Evolutionary conservation across 805 yeast species (phyloP), one percentile per base, ranked within the genome.

Genomic region (Saccharomycopsis sp.): DNA sequence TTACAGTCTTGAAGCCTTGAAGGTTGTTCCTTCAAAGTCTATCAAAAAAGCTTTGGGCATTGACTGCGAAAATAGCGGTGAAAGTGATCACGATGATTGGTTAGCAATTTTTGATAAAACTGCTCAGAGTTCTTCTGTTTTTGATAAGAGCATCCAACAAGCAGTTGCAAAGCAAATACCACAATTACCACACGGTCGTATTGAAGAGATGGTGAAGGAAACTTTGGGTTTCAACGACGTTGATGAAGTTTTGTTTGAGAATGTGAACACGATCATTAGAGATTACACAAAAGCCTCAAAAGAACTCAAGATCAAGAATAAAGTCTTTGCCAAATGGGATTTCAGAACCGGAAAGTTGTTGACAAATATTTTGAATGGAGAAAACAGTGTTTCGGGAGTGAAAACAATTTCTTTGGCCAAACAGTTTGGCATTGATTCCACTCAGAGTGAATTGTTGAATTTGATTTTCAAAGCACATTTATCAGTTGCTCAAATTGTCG

Each of bases 171-270:
- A 39, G 40, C 15, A 25, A 10, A 21, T 35, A n/a, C 46, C 46
- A 15, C 30, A 35, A 30, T 42, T 31, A 10, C 43, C 50, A 7
- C 37, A 30, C 13, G 26, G 36, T 12, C 30, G 29, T 5, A 21
- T 46, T 16, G 31, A 45, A 29, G 43, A 47, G 39, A 45, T 18
- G 26, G 42, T 48, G 9, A 48, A 48, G 2, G 42, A 38, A 15
- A 50, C 48, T 0, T 53, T 52, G 39, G 49, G 51, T 31, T 30
- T 37, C 19, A 40, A 42, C 18, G 30, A 30, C 6, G 61, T 73
- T 19, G 78, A 67, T 55, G 65, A 62, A 7, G 47, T 69, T 5
- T 56, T 77, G 34, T 75, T 73, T 54, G 65, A 71, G 9, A 71
- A 63, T 12, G 64, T 68, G 31, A 67, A 71, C 21, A 47, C 56